Base-by-base conservation (phyloP, 129 eudicot species). In the Escallonia herrerae region DNA sequence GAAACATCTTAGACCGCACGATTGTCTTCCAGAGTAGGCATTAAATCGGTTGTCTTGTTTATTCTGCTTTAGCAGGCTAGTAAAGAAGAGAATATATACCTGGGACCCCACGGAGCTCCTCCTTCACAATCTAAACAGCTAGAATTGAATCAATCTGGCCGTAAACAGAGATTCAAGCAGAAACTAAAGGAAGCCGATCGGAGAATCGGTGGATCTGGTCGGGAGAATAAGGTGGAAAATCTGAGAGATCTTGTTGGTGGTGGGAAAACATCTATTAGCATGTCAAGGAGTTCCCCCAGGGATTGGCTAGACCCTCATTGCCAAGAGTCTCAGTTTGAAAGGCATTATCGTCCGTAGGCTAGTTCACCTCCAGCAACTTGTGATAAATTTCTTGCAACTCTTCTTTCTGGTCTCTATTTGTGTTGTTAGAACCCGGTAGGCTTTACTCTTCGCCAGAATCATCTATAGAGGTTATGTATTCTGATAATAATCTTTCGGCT, bases 281-380 rank as follows among this genome's bases (percentile, higher is more conserved):
- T 69, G 43, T 51, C 91, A 5, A 89, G 75, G 60, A 83, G 81
- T 75, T 83, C 87, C 46, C 58, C 80, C 8, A 83, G 80, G 79
- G 99, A 89, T 15, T 93, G 99, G 99, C 81, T 93, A 13, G 96
- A 93, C 67, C 99, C 96, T 3, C 99, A 93, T 72, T 93, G 99
- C 73, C 84, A 86, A 2, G 99, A 93, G 69, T 81, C 96, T 62
- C 73, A 80, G 75, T 93, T 93, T 76, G 95, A 89, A 41, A 80
- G 74, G 71, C 76, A 81, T 15, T 57, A 45, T 15, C 64, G 69
- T 55, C 47, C 14, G 37, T 81, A 71, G 33, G 5, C n/a, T n/a
- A n/a, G n/a, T n/a, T n/a, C n/a, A n/a, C n/a, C n/a, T n/a, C n/a
- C n/a, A n/a, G n/a, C n/a, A n/a, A n/a, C n/a, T n/a, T n/a, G n/a